Evolutionary conservation across 306 rosid genomes (phyloP).

Genomic region (Lithocarpus polystachyus): DNA sequence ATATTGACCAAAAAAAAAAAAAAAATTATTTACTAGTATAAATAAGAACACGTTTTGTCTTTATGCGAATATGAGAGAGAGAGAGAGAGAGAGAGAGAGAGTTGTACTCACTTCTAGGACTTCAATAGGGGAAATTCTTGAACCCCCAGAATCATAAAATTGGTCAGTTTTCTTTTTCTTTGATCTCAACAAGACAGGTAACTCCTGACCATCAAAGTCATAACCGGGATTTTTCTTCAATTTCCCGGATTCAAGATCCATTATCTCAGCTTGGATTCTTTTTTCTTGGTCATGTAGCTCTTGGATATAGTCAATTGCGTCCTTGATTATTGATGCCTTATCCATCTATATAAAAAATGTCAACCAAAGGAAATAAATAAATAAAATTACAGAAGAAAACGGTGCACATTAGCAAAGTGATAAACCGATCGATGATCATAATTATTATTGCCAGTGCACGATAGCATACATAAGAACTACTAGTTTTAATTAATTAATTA

Average conservation of each 20-base stretch:
- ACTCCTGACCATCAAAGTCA: conserved; percentile 50
- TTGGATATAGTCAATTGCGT: conserved; percentile 83
- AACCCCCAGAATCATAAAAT: conserved; percentile 32
- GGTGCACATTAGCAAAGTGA: background rate
- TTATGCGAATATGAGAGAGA: conserved; percentile 31
- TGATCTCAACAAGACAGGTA: conserved; percentile 57
- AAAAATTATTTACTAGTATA: background rate
- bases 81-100: background rate
- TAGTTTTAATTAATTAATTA: background rate
- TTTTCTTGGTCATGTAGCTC: conserved; percentile 75
- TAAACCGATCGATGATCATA: background rate
- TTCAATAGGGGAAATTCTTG: conserved; percentile 66
- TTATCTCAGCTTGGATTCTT: conserved; percentile 65
- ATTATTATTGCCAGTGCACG: background rate
- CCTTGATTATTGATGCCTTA: conserved; percentile 91
- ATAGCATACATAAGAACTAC: background rate
- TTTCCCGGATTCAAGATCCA: conserved; percentile 70
- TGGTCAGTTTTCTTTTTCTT: conserved; percentile 72
- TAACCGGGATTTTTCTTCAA: conserved; percentile 31
- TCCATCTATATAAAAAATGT: conserved; percentile 58
- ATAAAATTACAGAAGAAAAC: background rate
- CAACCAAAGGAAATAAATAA: background rate
- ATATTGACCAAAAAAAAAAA: no score
- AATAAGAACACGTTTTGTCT: background rate
- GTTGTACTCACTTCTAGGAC: conserved; percentile 53